These are phyloP conservation scores for Heliocybe sulcata DNA, from an alignment of 1,284 basidiomycete species.

Conservation along the genomic window DNA sequence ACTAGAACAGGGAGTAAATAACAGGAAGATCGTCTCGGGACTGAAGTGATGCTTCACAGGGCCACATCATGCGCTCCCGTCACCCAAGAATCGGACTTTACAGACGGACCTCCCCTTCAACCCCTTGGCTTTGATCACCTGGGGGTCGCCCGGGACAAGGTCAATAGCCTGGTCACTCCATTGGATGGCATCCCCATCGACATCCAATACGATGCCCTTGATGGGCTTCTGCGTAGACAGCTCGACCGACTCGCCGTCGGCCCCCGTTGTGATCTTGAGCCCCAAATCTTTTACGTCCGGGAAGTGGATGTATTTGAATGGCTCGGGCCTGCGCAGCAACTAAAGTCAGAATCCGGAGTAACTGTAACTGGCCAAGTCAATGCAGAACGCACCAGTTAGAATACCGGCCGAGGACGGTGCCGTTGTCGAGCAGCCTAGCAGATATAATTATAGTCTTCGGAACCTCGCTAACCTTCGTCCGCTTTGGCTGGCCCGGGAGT, in stretches of 20 bases:
- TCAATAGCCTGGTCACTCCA: conserved; percentile 89
- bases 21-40: too few species aligned
- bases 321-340: conserved; percentile 65
- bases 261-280: conserved; percentile 42
- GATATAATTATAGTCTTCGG: conserved; percentile 70
- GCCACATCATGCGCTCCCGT: conserved; percentile 49
- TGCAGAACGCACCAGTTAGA: conserved; percentile 60
- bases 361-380: neutral
- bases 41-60: too few species aligned
- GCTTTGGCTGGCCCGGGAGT: conserved; percentile 62
- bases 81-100: conserved; percentile 67
- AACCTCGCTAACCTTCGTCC: conserved; percentile 59
- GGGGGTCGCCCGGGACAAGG: conserved; percentile 76
- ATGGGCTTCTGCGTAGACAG: conserved; percentile 64
- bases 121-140: conserved; percentile 57
- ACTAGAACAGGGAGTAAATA: too few species aligned
- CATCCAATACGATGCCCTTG: conserved; percentile 81
- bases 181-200: conserved; percentile 58
- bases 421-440: conserved; percentile 54
- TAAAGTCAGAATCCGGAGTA: neutral
- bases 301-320: conserved; percentile 86
- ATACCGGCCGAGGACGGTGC: conserved; percentile 65
- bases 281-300: conserved; percentile 52
- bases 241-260: conserved; percentile 54
- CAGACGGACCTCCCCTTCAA: conserved; percentile 58